Evolutionary conservation across 495 filamentous ascomycete species (phyloP).

Genomic region (Chaetomium tenue): DNA sequence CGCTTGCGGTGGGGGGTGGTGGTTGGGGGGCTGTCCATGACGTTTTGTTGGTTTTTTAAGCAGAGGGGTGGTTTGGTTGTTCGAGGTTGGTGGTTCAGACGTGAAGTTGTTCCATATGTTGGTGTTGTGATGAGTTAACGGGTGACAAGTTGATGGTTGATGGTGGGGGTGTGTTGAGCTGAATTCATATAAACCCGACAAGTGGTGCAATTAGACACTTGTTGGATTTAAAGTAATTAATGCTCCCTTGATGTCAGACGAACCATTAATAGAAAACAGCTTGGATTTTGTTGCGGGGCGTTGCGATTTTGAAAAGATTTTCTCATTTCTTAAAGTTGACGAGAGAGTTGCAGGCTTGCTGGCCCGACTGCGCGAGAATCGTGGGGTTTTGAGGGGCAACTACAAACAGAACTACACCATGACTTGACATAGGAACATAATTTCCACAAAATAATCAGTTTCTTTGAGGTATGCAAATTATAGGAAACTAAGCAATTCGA

Average conservation of each 20-base stretch:
- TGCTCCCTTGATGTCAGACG: neutral
- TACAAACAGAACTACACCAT: neutral
- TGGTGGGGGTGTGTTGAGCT: neutral
- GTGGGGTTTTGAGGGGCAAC: neutral
- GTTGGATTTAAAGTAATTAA: neutral
- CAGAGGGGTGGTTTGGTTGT: slow-evolving; percentile 1
- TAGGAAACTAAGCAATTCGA: neutral
- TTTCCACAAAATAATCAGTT: neutral
- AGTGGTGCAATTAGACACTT: neutral
- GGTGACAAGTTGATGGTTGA: neutral
- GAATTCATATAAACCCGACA: neutral
- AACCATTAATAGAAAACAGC: neutral
- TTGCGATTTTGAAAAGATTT: neutral
- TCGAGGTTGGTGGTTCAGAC: neutral
- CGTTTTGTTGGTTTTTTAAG: neutral
- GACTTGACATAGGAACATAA: too few relatives aligned
- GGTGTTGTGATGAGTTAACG: neutral
- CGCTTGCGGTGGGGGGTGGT: slow-evolving; percentile 26
- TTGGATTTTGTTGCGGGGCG: neutral
- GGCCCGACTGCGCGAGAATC: neutral
- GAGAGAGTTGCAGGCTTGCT: neutral
- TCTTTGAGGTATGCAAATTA: neutral
- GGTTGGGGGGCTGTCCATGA: neutral
- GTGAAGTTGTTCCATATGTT: neutral
- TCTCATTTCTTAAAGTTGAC: neutral